phyloP scores from a whole-genome alignment of 1,284 basidiomycete genomes.

The Trichosporon ovoides region DNA sequence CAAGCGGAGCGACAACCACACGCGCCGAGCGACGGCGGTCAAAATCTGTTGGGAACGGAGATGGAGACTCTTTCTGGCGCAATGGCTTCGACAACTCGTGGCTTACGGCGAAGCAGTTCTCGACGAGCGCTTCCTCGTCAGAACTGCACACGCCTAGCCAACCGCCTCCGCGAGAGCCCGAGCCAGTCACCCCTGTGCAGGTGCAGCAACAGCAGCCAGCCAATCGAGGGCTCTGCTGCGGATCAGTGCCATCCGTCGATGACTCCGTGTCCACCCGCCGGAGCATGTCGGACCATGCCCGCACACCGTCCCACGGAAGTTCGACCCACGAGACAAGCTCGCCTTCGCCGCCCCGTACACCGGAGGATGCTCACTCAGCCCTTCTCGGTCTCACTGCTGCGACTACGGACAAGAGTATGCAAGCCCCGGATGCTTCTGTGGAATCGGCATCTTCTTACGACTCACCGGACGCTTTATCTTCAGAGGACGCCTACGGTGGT shows the following conservation, averaged over 20 bases:
- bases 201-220: neutral
- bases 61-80: neutral
- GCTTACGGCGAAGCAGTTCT: conserved; percentile 20
- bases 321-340: conserved; percentile 42
- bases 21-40: conserved; percentile 16
- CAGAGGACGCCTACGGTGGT: neutral
- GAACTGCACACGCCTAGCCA: conserved; percentile 18
- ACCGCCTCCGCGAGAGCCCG: neutral
- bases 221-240: neutral
- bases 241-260: neutral
- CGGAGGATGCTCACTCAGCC: conserved; percentile 24
- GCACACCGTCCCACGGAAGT: conserved; percentile 44
- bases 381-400: conserved; percentile 8
- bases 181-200: conserved; percentile 1
- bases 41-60: conserved; percentile 12
- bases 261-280: conserved; percentile 16
- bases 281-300: conserved; percentile 37
- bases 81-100: conserved; percentile 16
- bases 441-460: conserved; percentile 10
- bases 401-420: neutral
- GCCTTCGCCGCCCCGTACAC: conserved; percentile 42
- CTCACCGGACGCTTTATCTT: neutral
- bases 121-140: conserved; percentile 25
- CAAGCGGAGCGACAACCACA: neutral
- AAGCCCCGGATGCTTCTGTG: neutral